Evolutionary conservation across 495 filamentous ascomycete genomes (phyloP).

Genomic region (Penicillium flavigenum): DNA sequence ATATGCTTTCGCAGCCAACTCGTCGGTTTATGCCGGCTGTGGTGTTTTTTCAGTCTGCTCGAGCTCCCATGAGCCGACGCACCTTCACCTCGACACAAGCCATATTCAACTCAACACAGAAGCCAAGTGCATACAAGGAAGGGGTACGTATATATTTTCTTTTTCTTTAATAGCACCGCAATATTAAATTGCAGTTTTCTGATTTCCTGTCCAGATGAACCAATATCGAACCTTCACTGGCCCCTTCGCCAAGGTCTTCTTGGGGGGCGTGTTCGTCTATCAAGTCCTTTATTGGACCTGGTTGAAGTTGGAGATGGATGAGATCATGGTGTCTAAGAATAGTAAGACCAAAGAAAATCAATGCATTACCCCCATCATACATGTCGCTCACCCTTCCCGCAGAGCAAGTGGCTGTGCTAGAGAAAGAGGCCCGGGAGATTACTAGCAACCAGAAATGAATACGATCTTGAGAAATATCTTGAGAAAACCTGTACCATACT

Average conservation of each 20-base stretch:
- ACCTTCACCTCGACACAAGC: conserved; percentile 19
- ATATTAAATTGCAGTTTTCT: background rate
- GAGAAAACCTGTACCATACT: conserved; percentile 7
- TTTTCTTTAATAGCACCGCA: background rate
- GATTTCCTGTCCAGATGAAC: conserved; percentile 45
- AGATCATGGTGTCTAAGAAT: conserved; percentile 62
- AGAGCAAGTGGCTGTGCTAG: conserved; percentile 45
- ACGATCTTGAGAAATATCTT: background rate
- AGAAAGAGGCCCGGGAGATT: conserved; percentile 45
- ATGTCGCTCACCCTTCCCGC: conserved; percentile 1
- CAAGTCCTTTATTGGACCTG: conserved; percentile 82
- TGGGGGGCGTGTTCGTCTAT: conserved; percentile 85
- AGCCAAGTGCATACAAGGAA: conserved; percentile 29
- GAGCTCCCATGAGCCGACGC: conserved; percentile 8
- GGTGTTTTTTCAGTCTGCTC: background rate
- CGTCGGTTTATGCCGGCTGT: conserved; percentile 4
- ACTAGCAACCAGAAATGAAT: conserved; percentile 32
- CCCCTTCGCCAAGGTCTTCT: conserved; percentile 80
- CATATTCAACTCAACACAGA: conserved; percentile 18
- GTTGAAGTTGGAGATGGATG: conserved; percentile 81
- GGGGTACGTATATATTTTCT: conserved; percentile 20
- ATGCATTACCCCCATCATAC: background rate
- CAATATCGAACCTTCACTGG: conserved; percentile 80
- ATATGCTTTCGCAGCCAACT: conserved; percentile 15
- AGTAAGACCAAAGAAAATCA: conserved; percentile 33